Conservation (phyloP, 2,329 filamentous ascomycete species). For the Trichoderma koningii region DNA sequence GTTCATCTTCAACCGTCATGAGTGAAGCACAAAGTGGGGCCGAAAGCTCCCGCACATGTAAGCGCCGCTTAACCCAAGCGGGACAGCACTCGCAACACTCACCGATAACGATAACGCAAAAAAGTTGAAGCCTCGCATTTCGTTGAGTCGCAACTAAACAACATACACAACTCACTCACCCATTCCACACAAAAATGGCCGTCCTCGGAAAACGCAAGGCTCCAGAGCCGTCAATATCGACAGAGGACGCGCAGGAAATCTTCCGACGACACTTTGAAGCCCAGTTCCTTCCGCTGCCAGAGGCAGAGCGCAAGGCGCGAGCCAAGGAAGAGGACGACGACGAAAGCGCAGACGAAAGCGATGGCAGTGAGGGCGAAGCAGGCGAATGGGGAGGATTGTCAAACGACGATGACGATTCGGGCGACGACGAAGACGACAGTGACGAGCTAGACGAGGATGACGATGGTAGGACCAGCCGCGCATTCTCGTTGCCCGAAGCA, state of each 20-base stretch:
- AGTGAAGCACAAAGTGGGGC: too few relatives aligned
- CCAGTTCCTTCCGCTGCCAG: conserved; percentile 74
- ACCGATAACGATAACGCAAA: too few relatives aligned
- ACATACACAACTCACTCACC: neutral
- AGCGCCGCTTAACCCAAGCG: too few relatives aligned
- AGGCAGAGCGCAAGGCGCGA: conserved; percentile 37
- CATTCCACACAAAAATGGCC: conserved; percentile 40
- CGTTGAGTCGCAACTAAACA: too few relatives aligned
- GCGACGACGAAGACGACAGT: conserved; percentile 25
- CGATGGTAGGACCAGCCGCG: neutral
- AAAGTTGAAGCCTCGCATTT: too few relatives aligned
- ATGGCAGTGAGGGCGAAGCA: conserved; percentile 31
- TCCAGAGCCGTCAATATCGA: conserved; percentile 37
- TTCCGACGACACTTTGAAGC: conserved; percentile 87
- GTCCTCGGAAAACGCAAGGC: conserved; percentile 55
- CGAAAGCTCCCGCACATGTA: too few relatives aligned
- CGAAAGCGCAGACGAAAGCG: conserved; percentile 42
- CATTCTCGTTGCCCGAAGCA: neutral
- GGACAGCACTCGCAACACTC: too few relatives aligned
- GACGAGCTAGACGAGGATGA: conserved; percentile 25
- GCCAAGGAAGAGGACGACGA: conserved; percentile 35
- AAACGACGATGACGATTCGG: conserved; percentile 30
- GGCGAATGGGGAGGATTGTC: conserved; percentile 38
- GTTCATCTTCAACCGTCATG: too few relatives aligned
- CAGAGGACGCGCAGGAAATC: conserved; percentile 67